These are phyloP conservation scores for Globisporangium carolinianum DNA, from an alignment of 352 stramenopile genomes.

Conservation along the genomic window DNA sequence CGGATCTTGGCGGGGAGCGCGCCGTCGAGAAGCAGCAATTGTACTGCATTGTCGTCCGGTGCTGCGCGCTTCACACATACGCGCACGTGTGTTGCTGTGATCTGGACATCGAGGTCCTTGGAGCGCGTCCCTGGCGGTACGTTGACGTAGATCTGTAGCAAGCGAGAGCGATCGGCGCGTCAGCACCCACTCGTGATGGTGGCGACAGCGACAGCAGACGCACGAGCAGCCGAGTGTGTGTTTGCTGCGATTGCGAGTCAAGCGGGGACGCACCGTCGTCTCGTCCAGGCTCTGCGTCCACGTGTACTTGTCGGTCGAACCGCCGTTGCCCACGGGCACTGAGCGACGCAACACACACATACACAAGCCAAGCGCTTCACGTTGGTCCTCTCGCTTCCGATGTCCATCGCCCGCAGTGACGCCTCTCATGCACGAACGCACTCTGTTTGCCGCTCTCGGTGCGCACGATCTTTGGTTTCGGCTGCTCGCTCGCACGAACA, in stretches of 20 bases:
- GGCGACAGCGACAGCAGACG: background rate
- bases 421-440: slow-evolving; percentile 11
- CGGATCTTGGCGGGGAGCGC: slow-evolving; percentile 91
- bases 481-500: background rate
- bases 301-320: slow-evolving; percentile 83
- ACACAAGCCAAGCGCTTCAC: background rate
- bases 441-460: slow-evolving; percentile 68
- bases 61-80: slow-evolving; percentile 56
- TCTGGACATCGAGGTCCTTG: slow-evolving; percentile 88
- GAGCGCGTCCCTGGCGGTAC: slow-evolving; percentile 86
- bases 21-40: slow-evolving; percentile 58
- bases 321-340: slow-evolving; percentile 90
- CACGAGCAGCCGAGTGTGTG: background rate
- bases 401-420: too few species aligned
- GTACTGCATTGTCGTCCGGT: background rate
- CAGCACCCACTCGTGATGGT: too few species aligned
- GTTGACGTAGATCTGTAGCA: slow-evolving; percentile 67
- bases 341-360: background rate
- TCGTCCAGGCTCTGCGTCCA: slow-evolving; percentile 98
- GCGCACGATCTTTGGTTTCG: slow-evolving; percentile 17
- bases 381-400: too few species aligned
- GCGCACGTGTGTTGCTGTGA: slow-evolving; percentile 82
- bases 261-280: slow-evolving; percentile 61
- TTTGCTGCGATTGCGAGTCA: background rate
- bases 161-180: background rate